Base-by-base conservation (phyloP, 306 rosid genomes). In the peach (Prunus persica) region DNA sequence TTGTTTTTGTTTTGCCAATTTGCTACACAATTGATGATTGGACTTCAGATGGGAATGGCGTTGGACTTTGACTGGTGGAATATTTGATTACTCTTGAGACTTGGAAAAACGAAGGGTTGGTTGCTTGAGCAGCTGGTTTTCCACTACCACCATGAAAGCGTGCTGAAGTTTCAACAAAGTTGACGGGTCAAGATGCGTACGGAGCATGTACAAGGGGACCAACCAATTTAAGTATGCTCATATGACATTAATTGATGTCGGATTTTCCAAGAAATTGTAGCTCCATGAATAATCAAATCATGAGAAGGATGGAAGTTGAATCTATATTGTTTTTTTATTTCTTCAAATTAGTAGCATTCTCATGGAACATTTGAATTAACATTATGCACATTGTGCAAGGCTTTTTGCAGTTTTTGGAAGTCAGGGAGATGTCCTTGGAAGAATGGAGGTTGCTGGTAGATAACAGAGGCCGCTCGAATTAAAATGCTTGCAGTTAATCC, bases 401-500 rank as follows among this genome's bases (percentile, higher is more conserved):
- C 45, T 43, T 56, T 77, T 77, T 77, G 85, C 30, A 81, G 3
- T 15, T 71, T 76, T 78, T 84, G 80, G 68, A 84, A 84, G 75
- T 81, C 82, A 56, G 76, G 87, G 56, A 84, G 76, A 45, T 74
- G 63, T 43, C 57, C 24, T 65, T 76, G 75, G 32, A 50, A 62
- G 68, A 47, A 46, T 32, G 82, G 85, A 32, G 80, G 30, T 20
- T n/a, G 65, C 49, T 46, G 78, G 75, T 69, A 80, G 70, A 80
- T 56, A 16, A 80, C 32, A 47, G 87, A 64, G 69, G 87, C 85
- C 1, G 78, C 77, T 43, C 27, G 30, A 47, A 74, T 72, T 6
- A 84, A 79, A 74, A 84, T 84, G 77, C 78, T 77, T 76, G 87
- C 84, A 24, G 87, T 84, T 20, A 80, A 41, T 55, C 87, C 85